A percentile compares a stretch with the other conserved stretches of the same genome.
phyloP scores from a whole-genome alignment of 1,284 basidiomycete species.

The Bjerkandera adusta region DNA sequence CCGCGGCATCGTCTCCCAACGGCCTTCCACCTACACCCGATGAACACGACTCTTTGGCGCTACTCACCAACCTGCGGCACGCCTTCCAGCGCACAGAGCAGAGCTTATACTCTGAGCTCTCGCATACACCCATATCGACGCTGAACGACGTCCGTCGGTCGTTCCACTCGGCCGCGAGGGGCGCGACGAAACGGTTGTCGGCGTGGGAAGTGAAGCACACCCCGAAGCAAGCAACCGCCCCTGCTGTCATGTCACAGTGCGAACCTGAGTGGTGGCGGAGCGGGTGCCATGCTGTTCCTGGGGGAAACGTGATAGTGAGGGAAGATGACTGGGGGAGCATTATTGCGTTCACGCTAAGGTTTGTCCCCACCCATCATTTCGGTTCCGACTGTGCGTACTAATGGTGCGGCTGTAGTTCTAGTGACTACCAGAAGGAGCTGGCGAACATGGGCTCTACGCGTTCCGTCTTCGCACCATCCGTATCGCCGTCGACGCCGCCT shows the following conservation, averaged over 20 bases:
- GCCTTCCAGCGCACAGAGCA: slow-evolving; percentile 60
- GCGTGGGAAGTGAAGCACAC: slow-evolving; percentile 68
- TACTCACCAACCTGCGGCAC: slow-evolving; percentile 50
- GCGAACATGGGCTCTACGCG: slow-evolving; percentile 38
- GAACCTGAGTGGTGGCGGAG: slow-evolving; percentile 66
- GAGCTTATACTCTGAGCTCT: slow-evolving; percentile 51
- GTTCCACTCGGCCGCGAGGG: slow-evolving; percentile 50
- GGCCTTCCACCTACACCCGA: too few species aligned
- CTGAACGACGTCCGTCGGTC: slow-evolving; percentile 64
- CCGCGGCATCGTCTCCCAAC: slow-evolving; percentile 21
- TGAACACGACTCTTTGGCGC: slow-evolving; percentile 34
- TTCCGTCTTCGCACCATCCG: slow-evolving; percentile 18
- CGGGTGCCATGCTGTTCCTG: slow-evolving; percentile 62
- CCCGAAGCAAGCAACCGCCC: slow-evolving; percentile 20
- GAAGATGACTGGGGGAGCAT: slow-evolving; percentile 77
- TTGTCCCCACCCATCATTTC: slow-evolving; percentile 11
- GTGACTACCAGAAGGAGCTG: slow-evolving; percentile 61
- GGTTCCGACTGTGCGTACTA: neutral
- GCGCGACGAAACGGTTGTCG: slow-evolving; percentile 46
- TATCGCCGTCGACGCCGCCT: slow-evolving; percentile 27
- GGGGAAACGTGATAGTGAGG: slow-evolving; percentile 62
- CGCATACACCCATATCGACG: slow-evolving; percentile 38
- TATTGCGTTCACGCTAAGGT: slow-evolving; percentile 73
- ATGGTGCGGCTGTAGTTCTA: too few species aligned
- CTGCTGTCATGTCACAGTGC: slow-evolving; percentile 30